Conservation (phyloP, 2,329 filamentous ascomycete species). For the Neurospora sp. region DNA sequence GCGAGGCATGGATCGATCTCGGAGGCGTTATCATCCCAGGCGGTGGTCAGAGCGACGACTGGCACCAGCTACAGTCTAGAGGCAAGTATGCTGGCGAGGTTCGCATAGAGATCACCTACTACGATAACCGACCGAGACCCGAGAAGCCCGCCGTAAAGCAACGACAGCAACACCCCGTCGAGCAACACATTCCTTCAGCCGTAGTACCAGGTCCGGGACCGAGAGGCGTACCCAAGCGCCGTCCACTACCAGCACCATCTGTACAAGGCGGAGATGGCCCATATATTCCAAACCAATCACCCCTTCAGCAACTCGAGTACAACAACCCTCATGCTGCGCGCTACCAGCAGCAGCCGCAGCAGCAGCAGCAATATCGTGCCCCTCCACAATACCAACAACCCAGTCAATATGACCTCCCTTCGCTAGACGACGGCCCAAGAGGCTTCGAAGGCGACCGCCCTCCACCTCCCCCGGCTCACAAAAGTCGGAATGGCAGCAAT, state of each 20-base stretch:
- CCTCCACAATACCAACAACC: slow-evolving; percentile 26
- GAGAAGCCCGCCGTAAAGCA: slow-evolving; percentile 57
- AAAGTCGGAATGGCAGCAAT: slow-evolving; percentile 36
- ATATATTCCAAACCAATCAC: slow-evolving; percentile 42
- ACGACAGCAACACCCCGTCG: slow-evolving; percentile 27
- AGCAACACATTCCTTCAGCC: slow-evolving; percentile 12
- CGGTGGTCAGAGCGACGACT: slow-evolving; percentile 87
- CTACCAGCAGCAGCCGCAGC: slow-evolving; percentile 16
- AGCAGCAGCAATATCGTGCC: slow-evolving; percentile 24
- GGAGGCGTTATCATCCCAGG: slow-evolving; percentile 71
- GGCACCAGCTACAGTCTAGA: slow-evolving; percentile 79
- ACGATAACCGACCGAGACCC: slow-evolving; percentile 75
- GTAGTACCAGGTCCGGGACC: slow-evolving; percentile 36
- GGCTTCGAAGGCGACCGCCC: slow-evolving; percentile 36
- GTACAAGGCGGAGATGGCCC: slow-evolving; percentile 22
- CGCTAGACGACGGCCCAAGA: slow-evolving; percentile 19
- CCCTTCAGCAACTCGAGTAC: slow-evolving; percentile 44
- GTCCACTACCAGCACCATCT: slow-evolving; percentile 59
- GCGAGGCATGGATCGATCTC: slow-evolving; percentile 84
- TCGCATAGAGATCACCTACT: slow-evolving; percentile 90
- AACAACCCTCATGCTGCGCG: slow-evolving; percentile 24
- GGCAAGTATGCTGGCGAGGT: slow-evolving; percentile 96
- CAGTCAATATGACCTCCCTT: slow-evolving; percentile 24
- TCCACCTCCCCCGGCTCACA: slow-evolving; percentile 47
- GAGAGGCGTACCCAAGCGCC: slow-evolving; percentile 62